Percentiles rank a stretch among this genome's conserved stretches.
These are phyloP conservation scores for Corynespora cassiicola DNA, from an alignment of 2,329 filamentous ascomycete genomes.

Conservation along the genomic window DNA sequence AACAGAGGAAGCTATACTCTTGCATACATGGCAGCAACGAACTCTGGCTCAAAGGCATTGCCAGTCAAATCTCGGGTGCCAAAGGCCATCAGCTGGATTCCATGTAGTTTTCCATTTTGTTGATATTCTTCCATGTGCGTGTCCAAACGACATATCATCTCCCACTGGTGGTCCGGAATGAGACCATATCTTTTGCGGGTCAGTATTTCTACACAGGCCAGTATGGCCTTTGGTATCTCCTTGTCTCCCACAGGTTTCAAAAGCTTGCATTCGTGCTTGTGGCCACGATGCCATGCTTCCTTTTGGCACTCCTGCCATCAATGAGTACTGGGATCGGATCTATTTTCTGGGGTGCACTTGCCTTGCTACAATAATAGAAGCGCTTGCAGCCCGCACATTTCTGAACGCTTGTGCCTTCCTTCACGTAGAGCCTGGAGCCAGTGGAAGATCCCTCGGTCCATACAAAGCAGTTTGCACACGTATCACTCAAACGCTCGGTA, in stretches of 20 bases:
- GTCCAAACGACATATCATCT: constrained; percentile 52
- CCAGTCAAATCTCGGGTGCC: constrained; percentile 57
- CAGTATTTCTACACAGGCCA: constrained; percentile 63
- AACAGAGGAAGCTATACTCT: constrained; percentile 44
- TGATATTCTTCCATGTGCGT: constrained; percentile 59
- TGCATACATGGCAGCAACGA: constrained; percentile 53
- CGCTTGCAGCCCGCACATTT: constrained; percentile 64
- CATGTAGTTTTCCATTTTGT: constrained; percentile 48
- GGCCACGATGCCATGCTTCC: constrained; percentile 63
- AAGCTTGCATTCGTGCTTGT: constrained; percentile 66
- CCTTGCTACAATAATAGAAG: constrained; percentile 67
- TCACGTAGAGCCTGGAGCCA: constrained; percentile 40
- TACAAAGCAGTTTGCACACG: constrained; percentile 65
- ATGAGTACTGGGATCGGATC: constrained; percentile 1
- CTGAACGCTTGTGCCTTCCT: constrained; percentile 50
- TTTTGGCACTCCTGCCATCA: constrained; percentile 62
- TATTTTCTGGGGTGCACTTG: constrained; percentile 36
- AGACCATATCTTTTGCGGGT: constrained; percentile 49
- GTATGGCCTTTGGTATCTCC: constrained; percentile 61
- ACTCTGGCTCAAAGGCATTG: constrained; percentile 47
- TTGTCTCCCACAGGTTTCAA: constrained; percentile 51
- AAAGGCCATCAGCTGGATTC: constrained; percentile 60
- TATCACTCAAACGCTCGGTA: constrained; percentile 57
- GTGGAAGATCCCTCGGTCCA: constrained; percentile 43
- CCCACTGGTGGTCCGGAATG: constrained; percentile 49